These are phyloP conservation scores for Mixia osmundae DNA, from an alignment of 1,284 basidiomycete species.

Conservation along the genomic window DNA sequence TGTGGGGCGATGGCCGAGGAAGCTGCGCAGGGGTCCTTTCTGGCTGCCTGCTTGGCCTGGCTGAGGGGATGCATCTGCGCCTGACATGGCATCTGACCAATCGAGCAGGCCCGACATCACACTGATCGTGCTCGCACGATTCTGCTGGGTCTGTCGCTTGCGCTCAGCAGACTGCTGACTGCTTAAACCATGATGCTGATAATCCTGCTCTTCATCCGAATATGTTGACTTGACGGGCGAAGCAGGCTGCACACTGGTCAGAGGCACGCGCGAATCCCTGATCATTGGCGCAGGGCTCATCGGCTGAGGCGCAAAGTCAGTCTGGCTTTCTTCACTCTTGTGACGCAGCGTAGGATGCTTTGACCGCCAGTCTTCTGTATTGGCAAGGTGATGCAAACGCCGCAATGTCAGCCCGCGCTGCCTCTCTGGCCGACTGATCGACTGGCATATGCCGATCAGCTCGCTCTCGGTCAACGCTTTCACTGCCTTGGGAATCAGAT, in stretches of 20 bases:
- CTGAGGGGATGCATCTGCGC: constrained; percentile 1
- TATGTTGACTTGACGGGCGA: constrained; percentile 9
- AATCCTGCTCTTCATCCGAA: neutral
- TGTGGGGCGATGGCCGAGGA: constrained; percentile 92
- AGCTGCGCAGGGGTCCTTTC: constrained; percentile 84
- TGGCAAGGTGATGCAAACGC: constrained; percentile 19
- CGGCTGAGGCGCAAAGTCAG: neutral
- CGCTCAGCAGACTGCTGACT: constrained; percentile 5
- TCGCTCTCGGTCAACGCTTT: constrained; percentile 59
- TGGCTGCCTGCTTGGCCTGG: neutral
- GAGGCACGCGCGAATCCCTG: constrained; percentile 12
- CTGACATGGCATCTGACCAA: neutral
- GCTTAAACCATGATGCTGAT: neutral
- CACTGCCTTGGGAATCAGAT: constrained; percentile 1
- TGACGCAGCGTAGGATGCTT: too few relatives aligned
- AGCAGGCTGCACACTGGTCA: constrained; percentile 14
- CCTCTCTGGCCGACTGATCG: constrained; percentile 47
- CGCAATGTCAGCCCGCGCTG: constrained; percentile 62
- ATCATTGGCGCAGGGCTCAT: constrained; percentile 2
- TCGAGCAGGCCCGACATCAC: constrained; percentile 56
- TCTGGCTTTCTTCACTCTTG: constrained; percentile 5
- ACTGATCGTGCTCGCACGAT: constrained; percentile 80
- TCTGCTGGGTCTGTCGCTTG: constrained; percentile 39
- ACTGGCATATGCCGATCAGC: constrained; percentile 62
- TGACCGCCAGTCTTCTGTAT: too few relatives aligned